Evolutionary conservation across 345 rosid species (phyloP), one percentile per base, ranked within the genome.

Genomic region (Boechera retrofracta): DNA sequence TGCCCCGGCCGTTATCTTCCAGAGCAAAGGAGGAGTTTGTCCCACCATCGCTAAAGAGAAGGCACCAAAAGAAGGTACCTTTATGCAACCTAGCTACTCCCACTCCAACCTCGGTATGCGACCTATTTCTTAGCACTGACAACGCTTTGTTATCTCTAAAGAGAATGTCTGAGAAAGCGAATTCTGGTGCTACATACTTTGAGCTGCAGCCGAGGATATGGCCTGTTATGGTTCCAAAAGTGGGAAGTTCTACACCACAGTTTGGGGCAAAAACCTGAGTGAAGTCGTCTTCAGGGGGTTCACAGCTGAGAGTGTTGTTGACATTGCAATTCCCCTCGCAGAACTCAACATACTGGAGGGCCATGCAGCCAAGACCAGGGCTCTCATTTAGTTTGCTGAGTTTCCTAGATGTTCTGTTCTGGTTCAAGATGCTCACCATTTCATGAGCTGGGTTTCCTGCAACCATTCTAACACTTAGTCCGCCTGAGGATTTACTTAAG

Each of bases 291-390:
- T 87, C 93, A 7, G 90, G 81, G 51, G 87, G 95, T 31, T 84
- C 80, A 80, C 95, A 91, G 82, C 74, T 86, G 7, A 79, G 80
- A 72, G 85, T 80, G 12, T 81, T 45, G 82, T 83, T 80, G 52
- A 56, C 64, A n/a, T 79, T 83, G 91, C 95, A 89, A 83, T 86
- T 84, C 35, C 85, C 89, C 77, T 91, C 83, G 89, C 98, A 93
- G 39, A 72, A 51, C 72, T 86, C 87, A 28, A 76, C 87, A 78
- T 88, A 93, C 78, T 89, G 97, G 73, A 89, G 83, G 36, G 98
- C 97, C 85, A 91, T 88, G 83, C 98, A 93, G 61, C 91, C 98
- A 12, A 93, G 90, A 10, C 98, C 97, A 0, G 97, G 98, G 71
- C 87, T 93, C 67, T 87, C 88, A 15, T 81, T 84, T 61, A 93